Percentiles rank a stretch among this genome's conserved stretches.
Evolutionary conservation across 148 eudicot genomes (phyloP).

Genomic region (Talinum fruticosum): DNA sequence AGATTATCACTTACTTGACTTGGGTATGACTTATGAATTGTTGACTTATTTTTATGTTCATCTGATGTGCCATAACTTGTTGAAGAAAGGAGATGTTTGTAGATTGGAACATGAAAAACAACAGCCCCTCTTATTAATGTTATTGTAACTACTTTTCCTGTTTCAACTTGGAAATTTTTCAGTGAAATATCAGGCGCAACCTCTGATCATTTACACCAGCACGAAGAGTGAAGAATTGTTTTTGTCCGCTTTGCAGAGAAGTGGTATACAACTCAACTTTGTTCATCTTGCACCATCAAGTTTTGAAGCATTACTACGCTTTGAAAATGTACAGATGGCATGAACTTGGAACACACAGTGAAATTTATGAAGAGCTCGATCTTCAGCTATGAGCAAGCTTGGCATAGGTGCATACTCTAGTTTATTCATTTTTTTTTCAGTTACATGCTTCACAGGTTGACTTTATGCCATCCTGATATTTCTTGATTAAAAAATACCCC

Average conservation of each 20-base stretch:
- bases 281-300: conserved; percentile 10
- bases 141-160: conserved; percentile 4
- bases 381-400: conserved; percentile 97
- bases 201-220: conserved; percentile 81
- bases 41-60: not conserved
- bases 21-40: conserved; percentile 46
- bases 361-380: conserved; percentile 90
- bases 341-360: conserved; percentile 54
- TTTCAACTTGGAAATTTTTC: conserved; percentile 20
- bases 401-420: conserved; percentile 71
- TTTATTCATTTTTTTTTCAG: not conserved
- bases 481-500: not conserved
- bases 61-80: not conserved
- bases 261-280: conserved; percentile 43
- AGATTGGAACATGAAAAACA: not conserved
- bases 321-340: conserved; percentile 53
- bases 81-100: not conserved
- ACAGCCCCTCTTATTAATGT: not conserved
- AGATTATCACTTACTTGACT: conserved; percentile 72
- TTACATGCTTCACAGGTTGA: conserved; percentile 2
- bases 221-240: conserved; percentile 82
- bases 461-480: not conserved
- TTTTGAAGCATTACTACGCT: conserved; percentile 13
- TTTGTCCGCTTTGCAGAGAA: conserved; percentile 72
- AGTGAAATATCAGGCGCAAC: conserved; percentile 93